Conservation (phyloP, 768 basidiomycete genomes). For the Phylloporus arenicola region DNA sequence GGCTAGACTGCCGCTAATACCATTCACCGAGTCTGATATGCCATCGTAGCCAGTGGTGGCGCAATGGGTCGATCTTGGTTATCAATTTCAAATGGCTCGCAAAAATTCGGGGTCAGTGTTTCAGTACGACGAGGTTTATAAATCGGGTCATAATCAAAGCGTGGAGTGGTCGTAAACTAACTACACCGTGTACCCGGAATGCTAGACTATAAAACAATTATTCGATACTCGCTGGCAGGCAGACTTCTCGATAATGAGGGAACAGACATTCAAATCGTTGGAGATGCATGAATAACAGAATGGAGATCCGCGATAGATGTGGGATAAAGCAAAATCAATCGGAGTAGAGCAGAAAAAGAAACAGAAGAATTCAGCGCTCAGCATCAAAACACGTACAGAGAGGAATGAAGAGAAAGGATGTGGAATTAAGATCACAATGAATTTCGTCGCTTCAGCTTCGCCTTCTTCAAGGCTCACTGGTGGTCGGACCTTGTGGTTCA, state of each 20-base stretch:
- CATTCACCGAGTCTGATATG: neutral
- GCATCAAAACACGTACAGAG: neutral
- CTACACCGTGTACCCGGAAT: slow-evolving; percentile 10
- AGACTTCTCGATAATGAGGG: neutral
- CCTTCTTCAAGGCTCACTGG: slow-evolving; percentile 12
- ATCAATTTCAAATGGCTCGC: slow-evolving; percentile 26
- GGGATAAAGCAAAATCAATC: slow-evolving; percentile 10
- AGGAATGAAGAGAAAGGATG: slow-evolving; percentile 5
- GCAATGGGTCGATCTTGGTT: slow-evolving; percentile 1
- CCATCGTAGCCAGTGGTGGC: slow-evolving; percentile 4
- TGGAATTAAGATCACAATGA: slow-evolving; percentile 6
- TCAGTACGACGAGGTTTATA: neutral
- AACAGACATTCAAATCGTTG: slow-evolving; percentile 3
- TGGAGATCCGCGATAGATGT: slow-evolving; percentile 14
- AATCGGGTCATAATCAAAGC: slow-evolving; percentile 18
- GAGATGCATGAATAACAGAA: slow-evolving; percentile 12
- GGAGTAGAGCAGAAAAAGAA: slow-evolving; percentile 4
- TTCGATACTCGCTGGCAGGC: slow-evolving; percentile 5
- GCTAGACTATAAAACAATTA: slow-evolving; percentile 20
- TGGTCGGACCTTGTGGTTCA: slow-evolving; percentile 8
- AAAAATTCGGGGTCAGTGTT: neutral
- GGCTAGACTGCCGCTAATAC: neutral
- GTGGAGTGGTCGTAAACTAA: slow-evolving; percentile 21
- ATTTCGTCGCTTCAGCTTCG: neutral
- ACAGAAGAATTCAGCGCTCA: neutral